A percentile compares a stretch with the other conserved stretches of the same genome.
Conservation (phyloP, 129 eudicot species). For the Artemisia annua region DNA sequence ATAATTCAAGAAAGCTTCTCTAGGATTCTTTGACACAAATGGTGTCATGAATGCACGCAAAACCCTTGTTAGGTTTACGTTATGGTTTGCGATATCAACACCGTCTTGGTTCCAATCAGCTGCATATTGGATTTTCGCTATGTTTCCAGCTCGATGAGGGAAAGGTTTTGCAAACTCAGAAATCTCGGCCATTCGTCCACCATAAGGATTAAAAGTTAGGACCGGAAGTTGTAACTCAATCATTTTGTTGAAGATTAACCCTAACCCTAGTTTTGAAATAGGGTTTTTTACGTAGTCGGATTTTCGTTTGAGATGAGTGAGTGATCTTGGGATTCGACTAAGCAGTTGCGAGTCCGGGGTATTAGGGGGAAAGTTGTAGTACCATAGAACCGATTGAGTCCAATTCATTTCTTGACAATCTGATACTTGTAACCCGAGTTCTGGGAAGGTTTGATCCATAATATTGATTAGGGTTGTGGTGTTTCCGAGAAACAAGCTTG, state of each 20-base stretch:
- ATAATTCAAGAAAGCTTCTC: constrained; percentile 29
- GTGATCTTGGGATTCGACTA: constrained; percentile 20
- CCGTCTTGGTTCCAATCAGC: constrained; percentile 36
- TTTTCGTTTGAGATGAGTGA: constrained; percentile 35
- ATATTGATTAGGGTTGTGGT: constrained; percentile 21
- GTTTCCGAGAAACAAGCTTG: constrained; percentile 39
- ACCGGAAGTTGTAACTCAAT: constrained; percentile 15
- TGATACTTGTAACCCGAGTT: constrained; percentile 36
- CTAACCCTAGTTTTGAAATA: constrained; percentile 31
- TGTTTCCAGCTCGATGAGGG: constrained; percentile 58
- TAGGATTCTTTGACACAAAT: constrained; percentile 35
- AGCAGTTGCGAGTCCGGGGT: constrained; percentile 18
- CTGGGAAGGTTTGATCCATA: constrained; percentile 36
- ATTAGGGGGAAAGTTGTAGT: constrained; percentile 30
- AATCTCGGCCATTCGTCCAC: constrained; percentile 56
- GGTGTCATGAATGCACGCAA: constrained; percentile 31
- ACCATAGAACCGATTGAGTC: constrained; percentile 42
- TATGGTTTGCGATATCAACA: background rate
- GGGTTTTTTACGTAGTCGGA: constrained; percentile 51
- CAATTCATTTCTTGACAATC: constrained; percentile 50
- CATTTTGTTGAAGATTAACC: constrained; percentile 33
- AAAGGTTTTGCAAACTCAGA: constrained; percentile 44
- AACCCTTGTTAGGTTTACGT: constrained; percentile 27
- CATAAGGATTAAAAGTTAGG: constrained; percentile 41
- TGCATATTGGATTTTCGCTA: constrained; percentile 39